These are phyloP conservation scores for Pelargonium australe DNA, from an alignment of 441 rosid genomes.

Conservation along the genomic window DNA sequence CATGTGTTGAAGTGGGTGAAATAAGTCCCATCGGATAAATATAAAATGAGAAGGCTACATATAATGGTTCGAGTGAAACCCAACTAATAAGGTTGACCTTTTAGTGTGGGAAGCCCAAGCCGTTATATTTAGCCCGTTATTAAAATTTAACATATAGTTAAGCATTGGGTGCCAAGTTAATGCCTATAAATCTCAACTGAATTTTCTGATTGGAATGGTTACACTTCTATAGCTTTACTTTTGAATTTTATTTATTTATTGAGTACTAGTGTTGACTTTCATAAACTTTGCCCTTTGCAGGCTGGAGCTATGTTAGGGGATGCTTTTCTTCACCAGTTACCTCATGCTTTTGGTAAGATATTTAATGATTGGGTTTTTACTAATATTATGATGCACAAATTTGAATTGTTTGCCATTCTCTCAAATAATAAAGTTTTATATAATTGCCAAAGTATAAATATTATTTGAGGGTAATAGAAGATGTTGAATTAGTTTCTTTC, in stretches of 20 bases:
- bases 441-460: background rate
- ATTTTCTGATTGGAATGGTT: background rate
- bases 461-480: background rate
- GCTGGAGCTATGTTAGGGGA: slow-evolving; percentile 99
- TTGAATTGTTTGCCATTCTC: background rate
- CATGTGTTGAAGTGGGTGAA: too few species aligned
- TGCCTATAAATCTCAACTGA: background rate
- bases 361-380: slow-evolving; percentile 3
- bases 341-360: slow-evolving; percentile 91
- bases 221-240: background rate
- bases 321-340: slow-evolving; percentile 98
- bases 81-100: too few species aligned
- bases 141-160: too few species aligned
- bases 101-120: too few species aligned
- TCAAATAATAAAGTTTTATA: background rate
- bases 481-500: slow-evolving; percentile 1
- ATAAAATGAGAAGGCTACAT: too few species aligned
- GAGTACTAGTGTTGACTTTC: slow-evolving; percentile 10
- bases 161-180: too few species aligned
- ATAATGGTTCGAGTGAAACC: too few species aligned
- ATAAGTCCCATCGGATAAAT: too few species aligned
- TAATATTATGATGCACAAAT: slow-evolving; percentile 2
- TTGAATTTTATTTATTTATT: background rate
- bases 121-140: too few species aligned
- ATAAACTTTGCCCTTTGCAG: slow-evolving; percentile 33